These are phyloP conservation scores for Lyophyllum shimeji DNA, from an alignment of 768 basidiomycete species.

Conservation along the genomic window DNA sequence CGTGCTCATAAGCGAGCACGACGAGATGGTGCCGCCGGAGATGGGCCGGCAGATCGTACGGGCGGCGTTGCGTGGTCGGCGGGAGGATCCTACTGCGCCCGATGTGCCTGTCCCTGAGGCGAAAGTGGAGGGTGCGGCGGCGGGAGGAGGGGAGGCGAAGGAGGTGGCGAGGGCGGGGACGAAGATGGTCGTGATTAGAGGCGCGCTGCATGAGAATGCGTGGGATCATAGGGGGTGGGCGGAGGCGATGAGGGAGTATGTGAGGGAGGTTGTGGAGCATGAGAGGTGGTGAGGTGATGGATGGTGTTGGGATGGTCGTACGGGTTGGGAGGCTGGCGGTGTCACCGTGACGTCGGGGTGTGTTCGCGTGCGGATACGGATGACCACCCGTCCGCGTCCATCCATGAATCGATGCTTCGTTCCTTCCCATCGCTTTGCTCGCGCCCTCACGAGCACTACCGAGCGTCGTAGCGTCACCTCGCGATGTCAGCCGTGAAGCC, in stretches of 20 bases:
- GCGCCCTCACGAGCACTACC: too few relatives aligned
- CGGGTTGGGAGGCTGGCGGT: too few relatives aligned
- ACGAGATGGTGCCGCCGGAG: slow-evolving; percentile 43
- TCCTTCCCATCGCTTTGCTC: too few relatives aligned
- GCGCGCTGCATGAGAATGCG: not conserved
- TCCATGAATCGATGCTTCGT: too few relatives aligned
- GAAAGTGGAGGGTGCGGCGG: not conserved
- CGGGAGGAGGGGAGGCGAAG: not conserved
- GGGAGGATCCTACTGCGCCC: too few relatives aligned
- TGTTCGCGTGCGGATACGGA: too few relatives aligned
- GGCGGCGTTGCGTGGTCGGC: not conserved
- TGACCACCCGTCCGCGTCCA: too few relatives aligned
- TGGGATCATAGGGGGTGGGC: not conserved
- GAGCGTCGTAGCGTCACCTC: too few relatives aligned
- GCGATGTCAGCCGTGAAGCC: too few relatives aligned
- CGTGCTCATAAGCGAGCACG: slow-evolving; percentile 39
- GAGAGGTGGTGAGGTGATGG: not conserved
- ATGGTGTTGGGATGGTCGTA: too few relatives aligned
- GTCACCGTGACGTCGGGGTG: too few relatives aligned
- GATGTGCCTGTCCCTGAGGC: too few relatives aligned
- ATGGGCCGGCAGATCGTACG: slow-evolving; percentile 32
- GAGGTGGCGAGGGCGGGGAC: not conserved
- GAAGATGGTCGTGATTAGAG: not conserved
- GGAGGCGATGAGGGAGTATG: not conserved
- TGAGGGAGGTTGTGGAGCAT: not conserved